phyloP scores from a whole-genome alignment of 2,329 filamentous ascomycete genomes.

The Colletotrichum incanum region DNA sequence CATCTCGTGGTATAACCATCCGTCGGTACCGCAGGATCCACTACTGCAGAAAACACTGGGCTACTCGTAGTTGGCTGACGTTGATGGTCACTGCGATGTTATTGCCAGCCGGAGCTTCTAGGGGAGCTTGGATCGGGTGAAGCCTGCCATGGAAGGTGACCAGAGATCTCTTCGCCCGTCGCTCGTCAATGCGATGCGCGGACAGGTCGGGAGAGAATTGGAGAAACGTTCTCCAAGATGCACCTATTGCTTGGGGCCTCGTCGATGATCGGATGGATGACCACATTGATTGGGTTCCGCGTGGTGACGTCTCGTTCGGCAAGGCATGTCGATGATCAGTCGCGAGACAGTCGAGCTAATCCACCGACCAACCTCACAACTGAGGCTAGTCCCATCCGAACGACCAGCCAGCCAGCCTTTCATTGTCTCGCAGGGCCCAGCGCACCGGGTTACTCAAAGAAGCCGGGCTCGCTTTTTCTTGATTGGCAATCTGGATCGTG shows the following conservation, averaged over 20 bases:
- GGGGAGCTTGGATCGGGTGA: constrained; percentile 5
- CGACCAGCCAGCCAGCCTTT: constrained; percentile 14
- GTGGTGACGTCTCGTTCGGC: constrained; percentile 31
- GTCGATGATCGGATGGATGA: constrained; percentile 27
- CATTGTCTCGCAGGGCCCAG: constrained; percentile 6
- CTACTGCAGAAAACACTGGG: constrained; percentile 20
- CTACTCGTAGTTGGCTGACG: constrained; percentile 23
- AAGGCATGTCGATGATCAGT: constrained; percentile 27
- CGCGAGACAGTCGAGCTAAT: constrained; percentile 20
- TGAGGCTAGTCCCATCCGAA: constrained; percentile 2
- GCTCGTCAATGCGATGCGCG: neutral
- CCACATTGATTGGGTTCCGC: constrained; percentile 23
- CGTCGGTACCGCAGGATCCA: constrained; percentile 26
- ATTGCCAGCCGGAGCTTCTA: neutral
- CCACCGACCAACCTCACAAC: constrained; percentile 14
- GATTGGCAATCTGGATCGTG: constrained; percentile 35
- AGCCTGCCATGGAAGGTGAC: constrained; percentile 5
- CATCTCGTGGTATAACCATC: constrained; percentile 30
- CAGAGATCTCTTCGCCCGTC: neutral
- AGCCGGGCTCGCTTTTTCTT: constrained; percentile 21
- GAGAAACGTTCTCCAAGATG: constrained; percentile 6
- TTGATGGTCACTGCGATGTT: constrained; percentile 19
- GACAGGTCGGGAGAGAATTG: neutral
- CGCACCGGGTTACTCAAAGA: constrained; percentile 21
- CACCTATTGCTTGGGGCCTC: constrained; percentile 1